Conservation (phyloP, 129 eudicot genomes). For the Chrysanthemum lavandulifolium region DNA sequence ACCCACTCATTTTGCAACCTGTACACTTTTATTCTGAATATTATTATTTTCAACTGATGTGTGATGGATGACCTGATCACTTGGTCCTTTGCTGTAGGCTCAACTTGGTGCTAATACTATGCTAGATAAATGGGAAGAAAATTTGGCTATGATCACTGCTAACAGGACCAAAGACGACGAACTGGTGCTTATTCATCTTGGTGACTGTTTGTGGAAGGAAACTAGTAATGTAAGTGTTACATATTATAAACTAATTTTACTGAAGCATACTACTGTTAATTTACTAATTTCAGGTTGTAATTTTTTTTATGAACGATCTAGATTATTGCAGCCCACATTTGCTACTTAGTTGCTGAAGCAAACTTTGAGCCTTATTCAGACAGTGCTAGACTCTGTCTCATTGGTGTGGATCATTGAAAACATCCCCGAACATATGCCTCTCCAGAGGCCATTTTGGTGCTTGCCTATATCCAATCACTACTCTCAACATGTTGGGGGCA, state of each 20-base stretch:
- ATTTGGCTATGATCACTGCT: slow-evolving; percentile 91
- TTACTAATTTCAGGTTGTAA: slow-evolving; percentile 8
- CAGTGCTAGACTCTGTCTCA: slow-evolving; percentile 88
- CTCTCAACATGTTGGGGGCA: background rate
- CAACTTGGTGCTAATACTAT: slow-evolving; percentile 64
- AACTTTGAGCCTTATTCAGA: slow-evolving; percentile 90
- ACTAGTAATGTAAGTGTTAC: slow-evolving; percentile 70
- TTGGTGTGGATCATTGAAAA: slow-evolving; percentile 93
- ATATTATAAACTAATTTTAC: slow-evolving; percentile 5
- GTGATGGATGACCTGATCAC: background rate
- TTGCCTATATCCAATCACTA: background rate
- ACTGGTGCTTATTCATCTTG: slow-evolving; percentile 94
- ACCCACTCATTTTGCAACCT: background rate
- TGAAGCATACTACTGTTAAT: slow-evolving; percentile 4
- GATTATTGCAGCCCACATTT: slow-evolving; percentile 91
- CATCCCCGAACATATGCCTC: slow-evolving; percentile 90
- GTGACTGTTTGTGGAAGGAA: slow-evolving; percentile 93
- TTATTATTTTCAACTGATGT: background rate
- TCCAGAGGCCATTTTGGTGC: slow-evolving; percentile 98
- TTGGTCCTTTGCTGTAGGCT: slow-evolving; percentile 26
- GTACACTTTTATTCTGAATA: background rate
- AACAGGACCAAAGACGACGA: slow-evolving; percentile 94
- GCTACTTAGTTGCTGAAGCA: slow-evolving; percentile 96
- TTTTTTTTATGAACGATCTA: slow-evolving; percentile 29
- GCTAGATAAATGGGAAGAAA: slow-evolving; percentile 96